phyloP scores from a whole-genome alignment of 441 rosid genomes.

The Arabidopsis lyrata region DNA sequence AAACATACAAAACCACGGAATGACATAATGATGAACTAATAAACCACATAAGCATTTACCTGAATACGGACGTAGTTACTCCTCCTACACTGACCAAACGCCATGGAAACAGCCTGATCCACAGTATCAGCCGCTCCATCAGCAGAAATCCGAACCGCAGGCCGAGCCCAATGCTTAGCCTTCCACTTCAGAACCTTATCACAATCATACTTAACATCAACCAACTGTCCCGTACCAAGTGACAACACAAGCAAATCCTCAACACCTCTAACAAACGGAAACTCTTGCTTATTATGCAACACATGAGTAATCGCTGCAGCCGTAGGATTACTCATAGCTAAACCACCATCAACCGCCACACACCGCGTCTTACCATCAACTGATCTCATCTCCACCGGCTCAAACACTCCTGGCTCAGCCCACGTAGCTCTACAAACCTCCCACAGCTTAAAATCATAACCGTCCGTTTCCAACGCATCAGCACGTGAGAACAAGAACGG shows the following conservation, averaged over 20 bases:
- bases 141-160: slow-evolving; percentile 80
- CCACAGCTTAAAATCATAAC: slow-evolving; percentile 80
- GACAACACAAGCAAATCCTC: slow-evolving; percentile 92
- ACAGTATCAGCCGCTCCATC: slow-evolving; percentile 87
- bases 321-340: slow-evolving; percentile 90
- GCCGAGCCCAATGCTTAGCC: slow-evolving; percentile 89
- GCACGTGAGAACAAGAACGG: slow-evolving; percentile 95
- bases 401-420: slow-evolving; percentile 81
- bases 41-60: slow-evolving; percentile 53
- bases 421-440: slow-evolving; percentile 92
- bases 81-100: slow-evolving; percentile 79
- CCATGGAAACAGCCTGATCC: slow-evolving; percentile 95
- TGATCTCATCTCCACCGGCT: slow-evolving; percentile 75
- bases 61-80: slow-evolving; percentile 87
- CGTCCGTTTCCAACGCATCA: slow-evolving; percentile 84
- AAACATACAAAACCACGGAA: no score
- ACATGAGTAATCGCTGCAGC: slow-evolving; percentile 98
- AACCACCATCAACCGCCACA: slow-evolving; percentile 85
- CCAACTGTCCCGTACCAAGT: slow-evolving; percentile 81
- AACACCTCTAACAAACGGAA: slow-evolving; percentile 91
- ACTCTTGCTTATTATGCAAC: slow-evolving; percentile 91
- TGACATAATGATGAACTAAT: no score
- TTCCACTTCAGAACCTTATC: slow-evolving; percentile 83
- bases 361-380: slow-evolving; percentile 78
- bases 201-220: slow-evolving; percentile 72